These are phyloP conservation scores for Coemansia sp. DNA, from an alignment of 192 early-diverging fungal genomes.

Conservation along the genomic window DNA sequence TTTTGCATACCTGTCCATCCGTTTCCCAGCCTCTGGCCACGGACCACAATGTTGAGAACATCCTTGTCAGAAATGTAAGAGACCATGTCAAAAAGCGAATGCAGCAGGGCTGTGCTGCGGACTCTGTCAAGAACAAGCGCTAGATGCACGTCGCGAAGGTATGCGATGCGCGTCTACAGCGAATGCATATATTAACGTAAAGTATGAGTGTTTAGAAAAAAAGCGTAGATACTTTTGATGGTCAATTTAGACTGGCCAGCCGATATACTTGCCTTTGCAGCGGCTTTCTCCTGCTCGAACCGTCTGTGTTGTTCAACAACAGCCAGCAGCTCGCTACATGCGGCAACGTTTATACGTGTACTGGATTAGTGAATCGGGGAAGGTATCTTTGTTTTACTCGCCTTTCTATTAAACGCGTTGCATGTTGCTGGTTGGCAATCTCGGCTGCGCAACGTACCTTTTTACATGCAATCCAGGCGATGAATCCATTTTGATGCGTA, in stretches of 20 bases:
- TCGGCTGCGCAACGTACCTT: too few relatives aligned
- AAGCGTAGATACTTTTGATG: too few relatives aligned
- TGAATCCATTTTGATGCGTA: too few relatives aligned
- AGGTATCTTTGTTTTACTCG: too few relatives aligned
- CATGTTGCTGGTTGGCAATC: too few relatives aligned
- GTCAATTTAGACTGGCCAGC: too few relatives aligned
- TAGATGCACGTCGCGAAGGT: slow-evolving; percentile 42
- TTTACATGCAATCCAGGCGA: too few relatives aligned
- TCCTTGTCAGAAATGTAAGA: slow-evolving; percentile 15
- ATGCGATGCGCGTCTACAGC: slow-evolving; percentile 22
- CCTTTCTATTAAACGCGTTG: too few relatives aligned
- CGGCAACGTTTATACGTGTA: not conserved
- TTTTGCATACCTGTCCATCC: not conserved
- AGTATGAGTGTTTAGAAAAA: too few relatives aligned
- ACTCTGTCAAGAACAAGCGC: slow-evolving; percentile 27
- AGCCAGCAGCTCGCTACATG: slow-evolving; percentile 30
- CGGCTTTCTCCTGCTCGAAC: slow-evolving; percentile 8
- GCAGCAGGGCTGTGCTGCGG: not conserved
- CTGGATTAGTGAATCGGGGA: too few relatives aligned
- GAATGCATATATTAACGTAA: not conserved
- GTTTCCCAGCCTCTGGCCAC: not conserved
- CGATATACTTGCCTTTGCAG: slow-evolving; percentile 21
- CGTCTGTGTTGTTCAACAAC: slow-evolving; percentile 26
- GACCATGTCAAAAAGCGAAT: slow-evolving; percentile 13
- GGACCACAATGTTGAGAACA: not conserved